Percentiles rank a stretch among this genome's conserved stretches.
phyloP scores from a whole-genome alignment of 169 alveolate genomes.

The Plasmodium cynomolgi region DNA sequence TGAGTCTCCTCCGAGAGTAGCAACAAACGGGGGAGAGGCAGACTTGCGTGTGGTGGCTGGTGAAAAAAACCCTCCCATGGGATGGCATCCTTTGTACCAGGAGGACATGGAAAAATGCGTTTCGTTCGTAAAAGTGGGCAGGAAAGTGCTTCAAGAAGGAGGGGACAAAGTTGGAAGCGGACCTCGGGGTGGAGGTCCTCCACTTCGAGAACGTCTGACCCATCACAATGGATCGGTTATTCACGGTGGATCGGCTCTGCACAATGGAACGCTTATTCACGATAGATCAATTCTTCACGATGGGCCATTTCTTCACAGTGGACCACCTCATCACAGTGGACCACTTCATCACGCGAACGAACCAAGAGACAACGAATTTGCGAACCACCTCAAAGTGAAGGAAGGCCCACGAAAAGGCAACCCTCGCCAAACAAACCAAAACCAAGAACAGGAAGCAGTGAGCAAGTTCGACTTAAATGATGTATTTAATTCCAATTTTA shows the following conservation, averaged over 20 bases:
- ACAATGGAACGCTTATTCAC: too few relatives aligned
- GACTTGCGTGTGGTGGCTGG: not conserved
- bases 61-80: not conserved
- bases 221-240: not conserved
- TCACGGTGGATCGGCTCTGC: too few relatives aligned
- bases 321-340: too few relatives aligned
- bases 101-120: not conserved
- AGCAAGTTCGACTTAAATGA: not conserved
- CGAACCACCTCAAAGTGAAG: not conserved
- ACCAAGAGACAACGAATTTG: not conserved
- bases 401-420: not conserved
- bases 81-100: not conserved
- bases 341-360: not conserved
- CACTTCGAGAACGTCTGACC: not conserved
- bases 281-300: too few relatives aligned
- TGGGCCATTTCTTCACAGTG: too few relatives aligned
- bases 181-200: not conserved
- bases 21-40: not conserved
- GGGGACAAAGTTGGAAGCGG: not conserved
- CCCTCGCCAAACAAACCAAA: not conserved
- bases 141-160: not conserved
- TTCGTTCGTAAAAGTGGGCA: not conserved
- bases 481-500: slow-evolving; percentile 18
- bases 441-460: not conserved
- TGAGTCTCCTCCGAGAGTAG: not conserved